Evolutionary conservation across 164 flowering plant genomes (phyloP).

Genomic region (Berberis vulgaris): DNA sequence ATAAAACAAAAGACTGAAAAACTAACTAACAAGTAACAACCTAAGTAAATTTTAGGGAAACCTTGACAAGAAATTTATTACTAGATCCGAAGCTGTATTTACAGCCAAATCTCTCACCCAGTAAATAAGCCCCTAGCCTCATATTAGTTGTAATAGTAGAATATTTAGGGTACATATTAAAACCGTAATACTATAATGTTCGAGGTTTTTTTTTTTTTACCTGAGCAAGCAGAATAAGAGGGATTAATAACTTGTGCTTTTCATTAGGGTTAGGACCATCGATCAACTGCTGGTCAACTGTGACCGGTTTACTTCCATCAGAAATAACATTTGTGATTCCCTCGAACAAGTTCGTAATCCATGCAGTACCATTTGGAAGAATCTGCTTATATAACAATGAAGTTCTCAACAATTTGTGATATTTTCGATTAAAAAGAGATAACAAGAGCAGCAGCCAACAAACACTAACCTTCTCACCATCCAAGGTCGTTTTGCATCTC

Average conservation of each 20-base stretch:
- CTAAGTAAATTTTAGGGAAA: no score
- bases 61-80: no score
- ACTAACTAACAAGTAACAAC: no score
- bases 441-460: not conserved
- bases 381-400: constrained; percentile 26
- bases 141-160: no score
- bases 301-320: constrained; percentile 51
- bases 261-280: constrained; percentile 88
- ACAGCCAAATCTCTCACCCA: no score
- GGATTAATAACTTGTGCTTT: constrained; percentile 60
- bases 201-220: constrained; percentile 19
- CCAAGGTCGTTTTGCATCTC: constrained; percentile 80
- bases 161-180: no score
- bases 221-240: constrained; percentile 59
- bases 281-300: constrained; percentile 72
- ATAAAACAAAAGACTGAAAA: no score
- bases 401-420: no score
- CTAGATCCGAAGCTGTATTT: no score
- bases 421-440: no score
- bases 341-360: constrained; percentile 72
- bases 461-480: constrained; percentile 64
- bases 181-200: no score
- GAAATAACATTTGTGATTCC: constrained; percentile 52
- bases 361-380: constrained; percentile 79
- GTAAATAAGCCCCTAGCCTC: no score